Base-by-base conservation (phyloP, 106 monocot genomes). In the Dactylorhiza incarnata region DNA sequence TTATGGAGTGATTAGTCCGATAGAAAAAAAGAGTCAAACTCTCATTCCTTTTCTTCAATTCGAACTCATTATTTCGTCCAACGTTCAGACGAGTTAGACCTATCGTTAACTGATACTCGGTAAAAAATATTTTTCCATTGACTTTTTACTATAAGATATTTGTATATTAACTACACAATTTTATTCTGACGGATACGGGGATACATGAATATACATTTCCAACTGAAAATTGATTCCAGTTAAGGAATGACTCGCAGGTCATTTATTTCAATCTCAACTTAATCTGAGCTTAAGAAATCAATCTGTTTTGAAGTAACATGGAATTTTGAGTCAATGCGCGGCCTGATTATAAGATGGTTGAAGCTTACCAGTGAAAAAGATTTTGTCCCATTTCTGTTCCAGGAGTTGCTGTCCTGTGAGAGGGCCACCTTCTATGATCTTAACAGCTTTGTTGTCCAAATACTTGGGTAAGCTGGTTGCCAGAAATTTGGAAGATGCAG, bases 341-440 rank as follows among this genome's bases (percentile, higher is more conserved):
- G 54, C 54, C 11, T 14, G 17, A 37, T 37, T 37, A 37, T 3
- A 59, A 20, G 58, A 59, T 22, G 20, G 58, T 59, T 59, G 58
- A 59, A 59, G 9, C 7, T 77, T 80, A 86, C 92, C 92, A n/a
- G 92, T 92, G 48, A 89, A 92, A 76, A 92, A 84, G 59, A 91
- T 88, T 24, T 88, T 91, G 73, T 91, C 91, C 88, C 88, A 91
- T 79, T 86, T 88, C 1, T 74, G 56, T 15, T 89, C 72, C 74
- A 97, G 74, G 52, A 93, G 82, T 46, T 86, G 71, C 81, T 85
- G 75, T 9, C 84, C 93, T 29, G 89, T 77, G 2, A 75, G n/a
- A 15, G 78, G 65, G 17, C 89, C 93, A 48, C 96, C 96, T 61
- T 83, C 75, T 45, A 93, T 55, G 17, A 96, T 81, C 76, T 83